Evolutionary conservation across 495 filamentous ascomycete genomes (phyloP), one percentile per base, ranked within the genome.

Genomic region (Cryomyces minteri): DNA sequence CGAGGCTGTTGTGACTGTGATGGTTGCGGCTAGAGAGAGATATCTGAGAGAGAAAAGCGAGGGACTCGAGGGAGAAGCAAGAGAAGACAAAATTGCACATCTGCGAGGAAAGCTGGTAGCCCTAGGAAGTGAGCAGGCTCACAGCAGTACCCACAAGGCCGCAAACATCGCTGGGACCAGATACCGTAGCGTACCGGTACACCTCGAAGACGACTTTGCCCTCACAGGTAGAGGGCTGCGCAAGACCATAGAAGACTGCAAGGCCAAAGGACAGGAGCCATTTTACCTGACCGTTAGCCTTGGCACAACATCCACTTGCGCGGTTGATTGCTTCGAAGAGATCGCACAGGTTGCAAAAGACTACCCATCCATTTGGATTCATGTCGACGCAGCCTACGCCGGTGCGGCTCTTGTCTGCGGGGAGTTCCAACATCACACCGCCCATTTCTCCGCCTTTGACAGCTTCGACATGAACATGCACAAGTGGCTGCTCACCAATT

Each of bases 401-500:
- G 90, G 90, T 0, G 74, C 84, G 0, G 77, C 85, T 31, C 69
- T 96, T 5, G 69, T 94, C 4, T 79, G 77, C 11, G 77, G 84
- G 12, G 85, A 93, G 54, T 85, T 80, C 57, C 78, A 84, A 50
- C 67, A 83, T 54, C 70, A 85, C 43, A 67, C 80, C 0, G 56
- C 67, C 38, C 62, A 71, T 5, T 74, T 93, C 41, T 61, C 59
- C 7, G 58, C 65, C 1, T 85, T 94, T 47, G 86, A 94, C 62
- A 85, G 79, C 55, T 94, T 90, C 67, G 74, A 94, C 57, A 76
- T 84, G 66, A 98, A 96, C 63, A 81, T 95, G 81, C 90, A 95
- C 67, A 98, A 98, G 67, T 95, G 90, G 88, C 69, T 95, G 34
- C 72, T 95, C 10, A 84, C 84, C 38, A 94, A 93, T 63, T 95